Base-by-base conservation (phyloP, 495 filamentous ascomycete genomes). In the Xylaria telfairii region DNA sequence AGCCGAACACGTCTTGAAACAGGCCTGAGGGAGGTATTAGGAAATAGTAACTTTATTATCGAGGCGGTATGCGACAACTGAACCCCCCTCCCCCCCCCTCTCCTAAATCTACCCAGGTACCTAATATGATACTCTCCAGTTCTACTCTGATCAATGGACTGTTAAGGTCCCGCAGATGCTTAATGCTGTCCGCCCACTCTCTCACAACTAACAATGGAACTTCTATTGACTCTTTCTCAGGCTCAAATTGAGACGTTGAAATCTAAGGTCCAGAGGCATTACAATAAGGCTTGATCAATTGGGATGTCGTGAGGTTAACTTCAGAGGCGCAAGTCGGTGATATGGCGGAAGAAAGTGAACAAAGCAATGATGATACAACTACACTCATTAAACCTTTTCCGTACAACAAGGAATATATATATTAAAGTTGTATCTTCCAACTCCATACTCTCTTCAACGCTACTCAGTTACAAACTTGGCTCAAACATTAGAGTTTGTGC, bases 201-300 rank as follows among this genome's bases (percentile, higher is more conserved):
- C 17, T 2, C 12, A 0, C n/a, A n/a, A n/a, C n/a, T 30, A 7
- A 21, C 3, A 3, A 61, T 24, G 24, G 15, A 3, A 21, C 34
- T 15, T 21, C 7, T 61, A 13, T 24, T 61, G n/a, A 61, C 34
- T 12, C 34, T 61, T 19, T 41, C 3, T 17, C 9, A 61, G 57
- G 34, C 32, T 41, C 57, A 61, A 37, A 61, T 61, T n/a, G 57
- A 61, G 10, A 61, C 28, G 17, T 41, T 61, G 34, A 61, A 41
- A 39, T 2, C 34, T 12, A 61, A 41, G n/a, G 21, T 26, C 3
- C 57, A 34, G 57, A 61, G n/a, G 9, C 57, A 61, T 26, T 61
- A 61, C 37, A 34, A 34, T 19, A 0, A 19, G 8, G 10, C 21
- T 61, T 61, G 19, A 61, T 41, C 0, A 47, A n/a, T 42, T 42